Base-by-base conservation (phyloP, 2,329 filamentous ascomycete species). In the Calonectria fujianensis region DNA sequence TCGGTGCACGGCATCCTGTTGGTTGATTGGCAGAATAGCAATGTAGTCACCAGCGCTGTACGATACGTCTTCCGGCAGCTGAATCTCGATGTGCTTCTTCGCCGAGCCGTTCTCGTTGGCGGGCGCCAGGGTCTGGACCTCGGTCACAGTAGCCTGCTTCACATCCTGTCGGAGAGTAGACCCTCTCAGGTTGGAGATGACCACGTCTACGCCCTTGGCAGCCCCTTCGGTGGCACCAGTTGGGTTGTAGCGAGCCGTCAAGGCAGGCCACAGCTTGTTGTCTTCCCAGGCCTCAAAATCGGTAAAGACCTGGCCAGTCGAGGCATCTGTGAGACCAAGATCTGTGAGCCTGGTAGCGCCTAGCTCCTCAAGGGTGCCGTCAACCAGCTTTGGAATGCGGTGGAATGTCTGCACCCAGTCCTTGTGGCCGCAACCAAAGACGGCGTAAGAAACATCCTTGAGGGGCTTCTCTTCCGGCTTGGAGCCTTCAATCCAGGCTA, bases 1-100 rank as follows among this genome's bases (percentile, higher is more conserved):
- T 14, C 93, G 88, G 14, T 89, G 87, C 7, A 96, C 90, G 16
- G 86, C 91, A 37, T 89, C 85, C 61, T 88, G 87, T 1, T 91
- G 91, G 81, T 96, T 96, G 35, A 94, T 85, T 0, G 94, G 94
- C 1, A 95, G 86, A 4, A 95, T 87, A 0, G 93, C 93, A 1
- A 96, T 88, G 81, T 96, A 96, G 81, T 96, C 94, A 24, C 94
- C 94, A 2, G 92, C 90, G 27, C 90, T 88, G 83, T 96, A 96
- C 0, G 88, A 88, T 86, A 91, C 87, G 65, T 89, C 90, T 0
- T 87, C 89, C 0, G 94, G 94, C 0, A 96, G 87, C 75, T 91
- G 89, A 37, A 95, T 90, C 74, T 91, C 91, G 24, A 95, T 89
- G 75, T 93, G 89, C 31, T 90, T 89, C 86, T 95, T 95, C 13